Evolutionary conservation across 768 basidiomycete species (phyloP).

Genomic region (Suillus decipiens): DNA sequence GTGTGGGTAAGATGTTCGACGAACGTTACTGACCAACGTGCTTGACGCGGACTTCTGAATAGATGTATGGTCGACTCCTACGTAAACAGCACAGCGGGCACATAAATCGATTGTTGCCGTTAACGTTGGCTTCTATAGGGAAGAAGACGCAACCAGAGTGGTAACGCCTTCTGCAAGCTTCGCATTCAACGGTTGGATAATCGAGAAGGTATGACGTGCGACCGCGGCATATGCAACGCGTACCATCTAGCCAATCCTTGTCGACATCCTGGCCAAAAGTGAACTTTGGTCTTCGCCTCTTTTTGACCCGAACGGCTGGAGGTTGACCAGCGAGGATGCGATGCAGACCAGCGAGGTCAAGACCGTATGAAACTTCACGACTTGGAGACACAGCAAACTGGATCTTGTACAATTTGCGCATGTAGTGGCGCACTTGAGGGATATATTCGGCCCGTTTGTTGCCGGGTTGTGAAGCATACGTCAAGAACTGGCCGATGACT

Average conservation of each 20-base stretch:
- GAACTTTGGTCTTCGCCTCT: constrained; percentile 64
- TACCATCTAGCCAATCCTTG: constrained; percentile 70
- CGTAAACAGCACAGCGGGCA: constrained; percentile 81
- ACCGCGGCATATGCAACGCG: constrained; percentile 81
- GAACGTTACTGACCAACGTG: constrained; percentile 50
- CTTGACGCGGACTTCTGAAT: constrained; percentile 75
- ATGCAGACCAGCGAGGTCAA: constrained; percentile 82
- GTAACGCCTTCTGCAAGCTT: constrained; percentile 63
- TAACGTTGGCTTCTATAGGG: constrained; percentile 45
- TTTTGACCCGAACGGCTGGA: constrained; percentile 44
- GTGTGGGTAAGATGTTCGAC: constrained; percentile 12
- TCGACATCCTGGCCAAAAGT: constrained; percentile 79
- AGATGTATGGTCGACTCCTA: constrained; percentile 69
- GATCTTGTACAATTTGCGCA: constrained; percentile 88
- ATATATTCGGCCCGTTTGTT: constrained; percentile 80
- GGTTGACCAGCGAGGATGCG: constrained; percentile 76
- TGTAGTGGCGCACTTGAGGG: constrained; percentile 83
- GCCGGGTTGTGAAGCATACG: constrained; percentile 64
- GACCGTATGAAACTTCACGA: constrained; percentile 77
- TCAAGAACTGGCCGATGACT: constrained; percentile 78
- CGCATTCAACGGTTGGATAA: constrained; percentile 68
- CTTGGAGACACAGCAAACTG: constrained; percentile 87
- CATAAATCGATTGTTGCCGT: constrained; percentile 45
- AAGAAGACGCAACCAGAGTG: constrained; percentile 80
- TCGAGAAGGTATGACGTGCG: constrained; percentile 58